Evolutionary conservation across 2,329 filamentous ascomycete species (phyloP).

Genomic region (Curvularia hawaiiensis): DNA sequence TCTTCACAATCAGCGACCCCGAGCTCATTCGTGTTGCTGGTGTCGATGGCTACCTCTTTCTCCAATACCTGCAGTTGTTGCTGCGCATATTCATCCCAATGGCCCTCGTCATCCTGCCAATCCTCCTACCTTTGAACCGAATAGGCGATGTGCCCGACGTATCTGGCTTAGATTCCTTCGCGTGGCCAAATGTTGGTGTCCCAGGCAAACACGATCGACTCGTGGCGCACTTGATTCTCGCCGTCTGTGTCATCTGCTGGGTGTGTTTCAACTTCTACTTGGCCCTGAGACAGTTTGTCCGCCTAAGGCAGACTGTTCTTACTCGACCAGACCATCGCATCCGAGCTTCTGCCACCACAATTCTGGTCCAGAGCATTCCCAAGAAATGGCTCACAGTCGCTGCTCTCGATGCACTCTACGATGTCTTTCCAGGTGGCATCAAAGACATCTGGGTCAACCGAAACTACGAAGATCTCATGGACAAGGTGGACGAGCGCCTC

Average conservation of each 20-base stretch:
- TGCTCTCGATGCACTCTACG: conserved; percentile 81
- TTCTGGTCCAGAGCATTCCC: conserved; percentile 89
- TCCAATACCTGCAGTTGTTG: conserved; percentile 85
- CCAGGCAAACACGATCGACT: conserved; percentile 70
- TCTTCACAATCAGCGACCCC: conserved; percentile 72
- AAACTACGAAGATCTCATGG: conserved; percentile 79
- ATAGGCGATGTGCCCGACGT: conserved; percentile 65
- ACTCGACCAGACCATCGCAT: conserved; percentile 94
- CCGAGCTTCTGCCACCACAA: conserved; percentile 91
- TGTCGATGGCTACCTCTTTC: conserved; percentile 95
- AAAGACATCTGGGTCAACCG: conserved; percentile 97
- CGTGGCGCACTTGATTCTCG: conserved; percentile 84
- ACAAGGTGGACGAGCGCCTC: conserved; percentile 81
- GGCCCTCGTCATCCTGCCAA: conserved; percentile 76
- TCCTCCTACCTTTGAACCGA: conserved; percentile 84
- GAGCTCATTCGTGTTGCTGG: conserved; percentile 96
- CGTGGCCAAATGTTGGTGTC: conserved; percentile 81
- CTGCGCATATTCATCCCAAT: conserved; percentile 92
- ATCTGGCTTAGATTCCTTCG: conserved; percentile 71
- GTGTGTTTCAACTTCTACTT: conserved; percentile 86
- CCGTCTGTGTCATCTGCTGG: conserved; percentile 77
- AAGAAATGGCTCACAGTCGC: conserved; percentile 87
- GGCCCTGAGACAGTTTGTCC: conserved; percentile 86
- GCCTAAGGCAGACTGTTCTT: conserved; percentile 90
- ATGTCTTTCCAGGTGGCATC: conserved; percentile 94